Percentiles rank a stretch among this genome's conserved stretches.
phyloP scores from a whole-genome alignment of 441 rosid species.

The Gossypium schwendimanii region DNA sequence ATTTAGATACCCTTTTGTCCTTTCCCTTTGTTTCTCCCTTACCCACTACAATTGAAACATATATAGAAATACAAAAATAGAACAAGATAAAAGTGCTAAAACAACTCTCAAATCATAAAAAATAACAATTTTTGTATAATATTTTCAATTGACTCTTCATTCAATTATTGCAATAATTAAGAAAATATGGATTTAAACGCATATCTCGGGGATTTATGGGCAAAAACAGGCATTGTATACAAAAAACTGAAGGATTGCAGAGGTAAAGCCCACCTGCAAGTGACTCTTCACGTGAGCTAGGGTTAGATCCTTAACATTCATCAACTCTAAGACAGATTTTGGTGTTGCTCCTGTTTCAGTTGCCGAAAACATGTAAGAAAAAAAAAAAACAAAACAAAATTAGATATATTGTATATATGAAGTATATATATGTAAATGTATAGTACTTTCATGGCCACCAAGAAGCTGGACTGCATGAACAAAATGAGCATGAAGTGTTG shows the following conservation, averaged over 20 bases:
- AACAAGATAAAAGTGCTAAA: constrained; percentile 21
- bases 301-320: constrained; percentile 98
- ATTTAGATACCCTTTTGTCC: constrained; percentile 51
- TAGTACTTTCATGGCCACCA: constrained; percentile 92
- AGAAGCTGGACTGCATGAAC: constrained; percentile 96
- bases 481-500: constrained; percentile 86
- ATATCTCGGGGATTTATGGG: no score
- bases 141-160: no score
- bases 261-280: constrained; percentile 66
- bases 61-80: constrained; percentile 20
- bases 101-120: constrained; percentile 16
- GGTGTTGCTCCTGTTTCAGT: constrained; percentile 80
- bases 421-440: background rate
- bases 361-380: constrained; percentile 6
- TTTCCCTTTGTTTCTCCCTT: constrained; percentile 28
- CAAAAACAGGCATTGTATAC: background rate
- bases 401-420: background rate
- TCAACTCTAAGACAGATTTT: constrained; percentile 89
- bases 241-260: constrained; percentile 23
- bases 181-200: no score
- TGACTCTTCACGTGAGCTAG: constrained; percentile 99
- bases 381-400: background rate
- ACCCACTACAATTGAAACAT: constrained; percentile 24
- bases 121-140: background rate
- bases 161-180: no score